Evolutionary conservation across 2,329 filamentous ascomycete species (phyloP).

Genomic region (Sphaceloma murrayae): DNA sequence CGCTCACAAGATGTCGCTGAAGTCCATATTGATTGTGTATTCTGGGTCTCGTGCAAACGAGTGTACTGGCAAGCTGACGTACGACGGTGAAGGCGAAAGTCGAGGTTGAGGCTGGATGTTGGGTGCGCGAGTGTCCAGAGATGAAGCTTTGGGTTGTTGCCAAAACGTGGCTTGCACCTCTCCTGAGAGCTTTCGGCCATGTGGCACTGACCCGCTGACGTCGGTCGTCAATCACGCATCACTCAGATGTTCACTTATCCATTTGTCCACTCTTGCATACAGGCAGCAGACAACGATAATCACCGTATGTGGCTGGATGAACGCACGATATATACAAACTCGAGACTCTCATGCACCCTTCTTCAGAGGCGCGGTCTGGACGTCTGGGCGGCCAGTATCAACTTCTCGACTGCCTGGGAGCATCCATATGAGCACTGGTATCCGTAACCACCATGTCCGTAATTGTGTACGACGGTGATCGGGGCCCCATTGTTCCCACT

Average conservation of each 20-base stretch:
- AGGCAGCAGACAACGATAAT: too few species aligned
- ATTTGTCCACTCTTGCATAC: too few species aligned
- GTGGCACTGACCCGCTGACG: conserved; percentile 8
- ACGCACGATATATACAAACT: too few species aligned
- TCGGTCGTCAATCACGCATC: too few species aligned
- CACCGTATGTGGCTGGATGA: too few species aligned
- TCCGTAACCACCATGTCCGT: conserved; percentile 71
- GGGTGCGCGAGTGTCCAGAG: neutral
- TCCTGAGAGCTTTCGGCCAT: neutral
- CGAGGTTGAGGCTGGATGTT: conserved; percentile 1
- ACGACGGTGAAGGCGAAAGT: too few species aligned
- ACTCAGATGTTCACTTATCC: too few species aligned
- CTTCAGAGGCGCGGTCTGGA: conserved; percentile 23
- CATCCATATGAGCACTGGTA: conserved; percentile 45
- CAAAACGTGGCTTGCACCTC: conserved; percentile 2
- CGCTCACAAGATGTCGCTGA: conserved; percentile 75
- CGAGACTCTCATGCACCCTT: neutral
- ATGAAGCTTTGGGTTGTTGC: conserved; percentile 10
- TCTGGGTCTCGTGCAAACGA: too few species aligned
- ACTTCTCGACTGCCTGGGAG: conserved; percentile 32
- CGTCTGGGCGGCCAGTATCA: conserved; percentile 30
- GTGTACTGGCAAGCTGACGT: too few species aligned
- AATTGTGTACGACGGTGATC: conserved; percentile 67
- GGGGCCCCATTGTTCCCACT: conserved; percentile 33
- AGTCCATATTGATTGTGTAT: conserved; percentile 57